Evolutionary conservation across 2,329 filamentous ascomycete genomes (phyloP), one percentile per base, ranked within the genome.

Genomic region (Didymella segeticola): DNA sequence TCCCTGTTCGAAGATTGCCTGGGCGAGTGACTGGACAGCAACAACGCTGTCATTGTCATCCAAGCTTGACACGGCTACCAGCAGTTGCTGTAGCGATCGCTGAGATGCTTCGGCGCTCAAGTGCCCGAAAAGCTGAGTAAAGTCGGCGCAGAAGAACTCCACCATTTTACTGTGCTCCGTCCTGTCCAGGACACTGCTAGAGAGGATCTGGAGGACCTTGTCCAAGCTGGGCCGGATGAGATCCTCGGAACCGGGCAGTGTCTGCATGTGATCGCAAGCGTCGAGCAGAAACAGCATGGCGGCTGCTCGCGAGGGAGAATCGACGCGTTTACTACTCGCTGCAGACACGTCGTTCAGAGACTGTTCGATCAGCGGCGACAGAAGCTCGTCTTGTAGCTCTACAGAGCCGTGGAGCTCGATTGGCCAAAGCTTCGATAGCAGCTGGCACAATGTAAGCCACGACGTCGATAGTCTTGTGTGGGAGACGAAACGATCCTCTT

Each of bases 381-480:
- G 34, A 4, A 64, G 26, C 5, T 62, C 54, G 25, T 67, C 51
- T 38, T 72, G 71, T n/a, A 60, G 27, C 5, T 61, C 38, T 7
- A 52, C 30, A 15, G 68, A 72, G 9, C 39, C 43, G n/a, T 72
- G 69, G 8, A 74, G 31, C 20, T 67, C 54, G 7, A 71, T 48
- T 1, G 69, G 68, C 72, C 72, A 75, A 7, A 75, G 53, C 22
- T 64, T 59, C 6, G 49, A 45, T n/a, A 69, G 17, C 1, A 73
- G 47, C 31, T 66, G 64, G 25, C 66, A 66, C n/a, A 74, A 14
- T 4, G 63, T 63, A n/a, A 62, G 63, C 71, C 72, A 75, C 1
- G 58, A 61, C 8, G 62, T 43, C 0, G 57, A 58, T 5, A 69
- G 53, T 17, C 58, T 47, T 7, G 60, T 53, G 34, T 62, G 43